Base-by-base conservation (phyloP, 1,284 basidiomycete species). In the Marasmius oreades region DNA sequence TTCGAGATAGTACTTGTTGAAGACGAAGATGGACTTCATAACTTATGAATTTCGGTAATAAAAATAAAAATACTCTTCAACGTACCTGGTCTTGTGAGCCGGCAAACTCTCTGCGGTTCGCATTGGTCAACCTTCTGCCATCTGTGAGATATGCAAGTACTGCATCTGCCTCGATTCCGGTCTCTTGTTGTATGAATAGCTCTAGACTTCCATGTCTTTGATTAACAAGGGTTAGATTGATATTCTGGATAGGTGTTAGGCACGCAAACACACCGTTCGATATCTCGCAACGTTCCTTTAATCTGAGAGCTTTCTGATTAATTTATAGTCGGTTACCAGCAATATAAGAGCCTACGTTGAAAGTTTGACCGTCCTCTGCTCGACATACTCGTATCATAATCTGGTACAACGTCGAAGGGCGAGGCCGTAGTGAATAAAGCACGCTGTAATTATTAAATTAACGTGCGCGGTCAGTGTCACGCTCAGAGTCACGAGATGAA, bases 11-110 rank as follows among this genome's bases (percentile, higher is more conserved):
- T 79, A 75, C 65, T 89, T 90, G 71, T 91, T 92, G 72, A 89
- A 92, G 3, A 91, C 85, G 64, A 81, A 92, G 59, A 92, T 87
- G 8, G 82, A 79, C 86, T 89, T n/a, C n/a, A n/a, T n/a, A n/a
- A n/a, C n/a, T n/a, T n/a, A n/a, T n/a, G n/a, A n/a, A n/a, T n/a
- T n/a, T n/a, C n/a, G n/a, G n/a, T n/a, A n/a, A n/a, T n/a, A n/a
- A n/a, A n/a, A n/a, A n/a, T n/a, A n/a, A n/a, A n/a, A n/a, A n/a
- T n/a, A n/a, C n/a, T n/a, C n/a, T n/a, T n/a, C 24, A 22, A 66
- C 74, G 46, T 47, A 88, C 89, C 76, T 90, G 86, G 69, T 88
- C 87, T 62, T 84, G 80, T 26, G 80, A 75, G 50, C 86, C 85
- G 37, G 82, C 86, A 39, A 92, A 71, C 63, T 92, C 90, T 37